Base-by-base conservation (phyloP, 768 basidiomycete genomes). In the Rhodocollybia butyracea region DNA sequence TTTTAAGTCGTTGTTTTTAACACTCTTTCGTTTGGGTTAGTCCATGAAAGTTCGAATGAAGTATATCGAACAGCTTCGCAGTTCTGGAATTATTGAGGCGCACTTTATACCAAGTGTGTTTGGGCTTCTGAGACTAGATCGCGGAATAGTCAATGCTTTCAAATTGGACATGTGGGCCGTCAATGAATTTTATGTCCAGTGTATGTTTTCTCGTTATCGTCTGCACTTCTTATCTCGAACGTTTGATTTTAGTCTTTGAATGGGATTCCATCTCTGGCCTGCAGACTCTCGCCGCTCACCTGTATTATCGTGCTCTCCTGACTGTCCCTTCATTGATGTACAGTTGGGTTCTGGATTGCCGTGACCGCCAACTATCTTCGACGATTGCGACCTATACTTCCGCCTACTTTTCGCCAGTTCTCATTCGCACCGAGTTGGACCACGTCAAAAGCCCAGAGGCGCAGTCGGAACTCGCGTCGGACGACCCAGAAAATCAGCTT, bases 121-220 rank as follows among this genome's bases (percentile, higher is more conserved):
- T 51, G 73, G 73, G 17, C 63, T 90, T 19, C 75, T 98, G 2
- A 76, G 78, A 17, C 70, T 97, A 21, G 86, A 88, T 64, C 78
- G 79, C 34, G 83, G 85, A 2, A 78, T 81, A 15, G 71, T 74
- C 31, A 88, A 83, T 51, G 77, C 82, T 0, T 85, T 94, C 71
- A 93, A 92, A 60, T 72, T 97, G n/a, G 85, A 91, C 46, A 71
- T 81, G 0, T 98, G 94, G 91, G 80, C 80, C 3, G 80, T 98
- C 1, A 88, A 98, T 56, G 89, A 92, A 58, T 95, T 86, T 61
- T 82, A 84, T 63, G 66, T 96, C 19, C 81, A 88, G 29, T 66
- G 93, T 93, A 64, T 57, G 86, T 71, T 10, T 21, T 10, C 38
- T 31, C 31, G 3, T 24, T 38, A 29, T 29, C 0, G 36, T 58